These are phyloP conservation scores for Sorghum bicolor DNA, from an alignment of 176 grass and related monocot species.

Conservation along the genomic window Sorghum_bicolor_NCBIv3 NC_012871.2:63150001-63150500, in stretches of 20 bases:
- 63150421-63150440: too few species aligned
- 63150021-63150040: not conserved
- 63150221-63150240: not conserved
- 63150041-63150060: not conserved
- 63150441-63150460: too few species aligned
- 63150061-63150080: not conserved
- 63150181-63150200: too few species aligned
- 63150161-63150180: not conserved
- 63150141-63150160: too few species aligned
- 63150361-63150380: not conserved
- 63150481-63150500: too few species aligned
- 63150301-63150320: not conserved
- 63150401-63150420: too few species aligned
- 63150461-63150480: too few species aligned
- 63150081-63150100: not conserved
- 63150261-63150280: not conserved
- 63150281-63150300: not conserved
- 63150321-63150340: not conserved
- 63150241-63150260: not conserved
- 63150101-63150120: not conserved
- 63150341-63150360: not conserved
- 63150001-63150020: not conserved
- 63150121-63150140: too few species aligned
- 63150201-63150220: not conserved
- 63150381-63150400: not conserved